Conservation (phyloP, 345 rosid species). For the Eucalyptus urophylla region DNA sequence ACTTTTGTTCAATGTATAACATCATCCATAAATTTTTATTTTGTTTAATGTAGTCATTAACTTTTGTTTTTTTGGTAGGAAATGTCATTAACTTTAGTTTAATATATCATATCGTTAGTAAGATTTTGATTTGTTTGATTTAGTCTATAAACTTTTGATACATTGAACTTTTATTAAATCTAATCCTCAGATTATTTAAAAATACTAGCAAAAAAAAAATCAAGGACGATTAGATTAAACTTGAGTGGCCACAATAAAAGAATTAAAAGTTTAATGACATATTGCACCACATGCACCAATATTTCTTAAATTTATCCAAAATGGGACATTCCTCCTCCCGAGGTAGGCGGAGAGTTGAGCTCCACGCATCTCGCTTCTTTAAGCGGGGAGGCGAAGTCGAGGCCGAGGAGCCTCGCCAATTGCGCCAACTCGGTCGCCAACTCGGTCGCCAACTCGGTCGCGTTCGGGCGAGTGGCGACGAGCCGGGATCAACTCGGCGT, state of each 20-base stretch:
- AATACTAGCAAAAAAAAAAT: neutral
- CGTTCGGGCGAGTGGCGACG: neutral
- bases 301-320: neutral
- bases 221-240: neutral
- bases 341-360: neutral
- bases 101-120: rapidly evolving
- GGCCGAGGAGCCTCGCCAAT: neutral
- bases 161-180: too few relatives aligned
- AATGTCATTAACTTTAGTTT: neutral
- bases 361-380: neutral
- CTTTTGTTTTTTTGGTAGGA: too few relatives aligned
- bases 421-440: neutral
- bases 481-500: neutral
- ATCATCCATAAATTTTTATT: neutral
- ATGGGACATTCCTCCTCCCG: neutral
- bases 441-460: neutral
- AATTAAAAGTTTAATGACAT: neutral
- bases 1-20: too few relatives aligned
- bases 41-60: rapidly evolving
- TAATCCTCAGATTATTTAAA: too few relatives aligned
- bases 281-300: neutral
- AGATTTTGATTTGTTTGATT: too few relatives aligned
- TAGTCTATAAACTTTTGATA: too few relatives aligned
- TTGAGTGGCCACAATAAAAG: too few relatives aligned
- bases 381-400: neutral